A percentile compares a stretch with the other conserved stretches of the same genome.
phyloP scores from a whole-genome alignment of 345 rosid genomes.

The Eucalyptus cloeziana region DNA sequence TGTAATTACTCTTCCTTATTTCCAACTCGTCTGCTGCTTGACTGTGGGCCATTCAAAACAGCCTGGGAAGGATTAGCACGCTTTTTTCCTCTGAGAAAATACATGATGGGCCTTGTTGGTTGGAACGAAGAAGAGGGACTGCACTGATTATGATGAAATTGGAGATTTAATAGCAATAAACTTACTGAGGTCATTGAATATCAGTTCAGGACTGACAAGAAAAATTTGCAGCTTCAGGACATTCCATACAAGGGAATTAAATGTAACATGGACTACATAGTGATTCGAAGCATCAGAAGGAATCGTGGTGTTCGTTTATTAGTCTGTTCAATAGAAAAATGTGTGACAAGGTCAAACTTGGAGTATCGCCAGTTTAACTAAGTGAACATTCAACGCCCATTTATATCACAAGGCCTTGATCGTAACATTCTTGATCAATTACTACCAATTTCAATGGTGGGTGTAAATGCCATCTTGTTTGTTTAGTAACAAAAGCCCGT shows the following conservation, averaged over 20 bases:
- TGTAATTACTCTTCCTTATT: background rate
- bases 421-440: background rate
- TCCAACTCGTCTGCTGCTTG: background rate
- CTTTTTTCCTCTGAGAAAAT: background rate
- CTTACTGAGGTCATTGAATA: background rate
- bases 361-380: background rate
- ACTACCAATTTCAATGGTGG: background rate
- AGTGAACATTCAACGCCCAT: background rate
- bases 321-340: background rate
- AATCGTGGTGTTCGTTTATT: background rate
- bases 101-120: background rate
- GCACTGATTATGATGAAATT: background rate
- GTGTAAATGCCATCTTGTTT: background rate
- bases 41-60: background rate
- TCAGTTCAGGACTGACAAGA: background rate
- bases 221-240: background rate
- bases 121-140: background rate
- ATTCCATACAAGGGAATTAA: background rate
- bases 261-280: background rate
- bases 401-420: background rate
- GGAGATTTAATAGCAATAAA: background rate
- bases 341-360: background rate
- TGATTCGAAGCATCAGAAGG: background rate
- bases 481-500: background rate
- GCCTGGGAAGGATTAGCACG: background rate